phyloP scores from a whole-genome alignment of 305 asterid genomes.

The Rubia tinctorum region DNA sequence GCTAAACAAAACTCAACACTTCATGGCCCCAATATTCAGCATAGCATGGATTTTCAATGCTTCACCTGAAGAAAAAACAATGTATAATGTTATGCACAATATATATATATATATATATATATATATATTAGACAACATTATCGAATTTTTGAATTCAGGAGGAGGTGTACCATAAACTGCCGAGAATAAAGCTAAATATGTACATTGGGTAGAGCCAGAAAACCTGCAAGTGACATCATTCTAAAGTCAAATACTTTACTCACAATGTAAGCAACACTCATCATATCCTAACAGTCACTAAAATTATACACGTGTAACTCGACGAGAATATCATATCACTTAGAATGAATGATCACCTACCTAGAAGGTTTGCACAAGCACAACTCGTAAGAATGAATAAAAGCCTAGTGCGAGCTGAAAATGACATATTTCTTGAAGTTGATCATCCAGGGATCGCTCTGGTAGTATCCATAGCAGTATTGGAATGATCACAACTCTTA shows the following conservation, averaged over 20 bases:
- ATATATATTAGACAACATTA: not conserved
- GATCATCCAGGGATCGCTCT: constrained; percentile 39
- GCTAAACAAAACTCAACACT: not conserved
- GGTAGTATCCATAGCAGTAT: constrained; percentile 77
- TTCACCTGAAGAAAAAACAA: not conserved
- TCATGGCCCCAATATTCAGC: not conserved
- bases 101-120: too few species aligned
- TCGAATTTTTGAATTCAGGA: not conserved
- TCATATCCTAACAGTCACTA: not conserved
- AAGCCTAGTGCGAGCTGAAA: constrained; percentile 54
- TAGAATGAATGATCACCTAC: constrained; percentile 45
- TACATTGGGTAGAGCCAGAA: constrained; percentile 97
- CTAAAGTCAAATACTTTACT: constrained; percentile 15
- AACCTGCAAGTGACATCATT: constrained; percentile 47
- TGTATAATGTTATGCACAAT: too few species aligned
- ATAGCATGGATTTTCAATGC: not conserved
- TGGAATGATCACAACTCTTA: constrained; percentile 67
- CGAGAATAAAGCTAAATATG: constrained; percentile 79
- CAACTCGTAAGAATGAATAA: constrained; percentile 63
- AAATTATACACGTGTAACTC: not conserved
- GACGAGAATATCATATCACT: not conserved
- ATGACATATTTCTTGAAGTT: constrained; percentile 41
- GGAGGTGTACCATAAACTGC: constrained; percentile 71
- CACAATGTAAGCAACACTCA: not conserved
- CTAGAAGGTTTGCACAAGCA: constrained; percentile 71